These are phyloP conservation scores for Cyphellophora attinorum DNA, from an alignment of 2,329 filamentous ascomycete species.

Conservation along the genomic window DNA sequence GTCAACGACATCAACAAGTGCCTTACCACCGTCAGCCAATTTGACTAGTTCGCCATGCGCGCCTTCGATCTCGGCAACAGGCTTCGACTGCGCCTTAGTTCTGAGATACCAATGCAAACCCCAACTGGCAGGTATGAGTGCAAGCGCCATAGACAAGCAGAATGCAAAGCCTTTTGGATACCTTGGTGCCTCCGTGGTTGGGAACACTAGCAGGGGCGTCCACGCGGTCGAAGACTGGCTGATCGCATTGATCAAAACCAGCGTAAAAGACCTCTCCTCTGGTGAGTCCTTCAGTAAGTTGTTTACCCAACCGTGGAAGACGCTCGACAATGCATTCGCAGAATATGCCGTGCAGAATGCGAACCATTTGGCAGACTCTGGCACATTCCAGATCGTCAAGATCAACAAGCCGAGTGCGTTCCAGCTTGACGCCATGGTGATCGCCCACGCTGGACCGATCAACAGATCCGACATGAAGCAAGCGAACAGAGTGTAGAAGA, in stretches of 20 bases:
- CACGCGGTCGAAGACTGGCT: constrained; percentile 47
- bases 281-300: constrained; percentile 36
- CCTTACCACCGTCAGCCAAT: too few relatives aligned
- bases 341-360: constrained; percentile 8
- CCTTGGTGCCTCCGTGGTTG: constrained; percentile 33
- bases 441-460: constrained; percentile 13
- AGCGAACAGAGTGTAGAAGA: constrained; percentile 20
- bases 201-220: constrained; percentile 45
- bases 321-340: constrained; percentile 7
- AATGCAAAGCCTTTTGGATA: constrained; percentile 36
- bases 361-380: constrained; percentile 14
- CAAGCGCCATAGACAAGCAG: background rate
- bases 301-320: constrained; percentile 31
- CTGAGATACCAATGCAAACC: constrained; percentile 1
- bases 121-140: background rate
- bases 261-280: constrained; percentile 38
- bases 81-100: too few relatives aligned
- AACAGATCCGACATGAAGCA: constrained; percentile 8
- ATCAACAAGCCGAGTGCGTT: constrained; percentile 21
- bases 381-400: constrained; percentile 22
- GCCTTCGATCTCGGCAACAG: too few relatives aligned
- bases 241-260: constrained; percentile 45
- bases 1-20: too few relatives aligned
- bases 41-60: too few relatives aligned
- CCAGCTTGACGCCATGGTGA: constrained; percentile 37